These are phyloP conservation scores for Lachancea dasiensis DNA, from an alignment of 805 yeast species.

Conservation along the genomic window DNA sequence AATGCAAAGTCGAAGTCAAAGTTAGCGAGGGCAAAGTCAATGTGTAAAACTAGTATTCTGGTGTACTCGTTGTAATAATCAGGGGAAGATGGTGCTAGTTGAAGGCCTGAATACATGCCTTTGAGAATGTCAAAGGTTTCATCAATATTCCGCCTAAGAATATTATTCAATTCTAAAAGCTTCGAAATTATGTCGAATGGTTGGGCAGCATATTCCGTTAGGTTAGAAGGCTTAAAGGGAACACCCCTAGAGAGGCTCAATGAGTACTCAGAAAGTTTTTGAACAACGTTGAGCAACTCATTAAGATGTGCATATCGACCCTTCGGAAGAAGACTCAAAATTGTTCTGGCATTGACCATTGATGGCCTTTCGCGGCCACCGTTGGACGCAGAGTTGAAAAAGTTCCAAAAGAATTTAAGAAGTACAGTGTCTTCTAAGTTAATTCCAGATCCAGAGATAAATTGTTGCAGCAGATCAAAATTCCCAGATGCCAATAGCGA, in stretches of 20 bases:
- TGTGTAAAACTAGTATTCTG: constrained; percentile 44
- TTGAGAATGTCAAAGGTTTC: constrained; percentile 38
- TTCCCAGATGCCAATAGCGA: constrained; percentile 27
- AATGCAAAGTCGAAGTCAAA: constrained; percentile 57
- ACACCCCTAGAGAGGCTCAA: constrained; percentile 29
- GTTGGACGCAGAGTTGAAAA: constrained; percentile 39
- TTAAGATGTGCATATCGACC: constrained; percentile 14
- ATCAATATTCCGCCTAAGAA: constrained; percentile 42
- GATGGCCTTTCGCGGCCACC: constrained; percentile 37
- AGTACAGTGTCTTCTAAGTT: constrained; percentile 17
- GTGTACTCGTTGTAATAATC: constrained; percentile 12
- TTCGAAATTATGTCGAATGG: constrained; percentile 36
- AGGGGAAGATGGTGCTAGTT: constrained; percentile 14
- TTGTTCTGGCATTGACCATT: constrained; percentile 34
- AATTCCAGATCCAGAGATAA: constrained; percentile 12
- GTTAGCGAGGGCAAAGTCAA: constrained; percentile 61
- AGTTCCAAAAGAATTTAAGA: constrained; percentile 36
- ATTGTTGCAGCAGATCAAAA: constrained; percentile 22
- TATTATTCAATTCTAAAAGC: constrained; percentile 49
- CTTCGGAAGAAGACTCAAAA: constrained; percentile 20
- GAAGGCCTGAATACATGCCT: constrained; percentile 39
- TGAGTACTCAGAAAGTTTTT: constrained; percentile 28
- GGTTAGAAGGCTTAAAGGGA: constrained; percentile 36
- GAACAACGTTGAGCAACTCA: constrained; percentile 25
- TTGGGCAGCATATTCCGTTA: constrained; percentile 29